These are phyloP conservation scores for Saturnispora ahearnii DNA, from an alignment of 805 yeast genomes.

Conservation along the genomic window DNA sequence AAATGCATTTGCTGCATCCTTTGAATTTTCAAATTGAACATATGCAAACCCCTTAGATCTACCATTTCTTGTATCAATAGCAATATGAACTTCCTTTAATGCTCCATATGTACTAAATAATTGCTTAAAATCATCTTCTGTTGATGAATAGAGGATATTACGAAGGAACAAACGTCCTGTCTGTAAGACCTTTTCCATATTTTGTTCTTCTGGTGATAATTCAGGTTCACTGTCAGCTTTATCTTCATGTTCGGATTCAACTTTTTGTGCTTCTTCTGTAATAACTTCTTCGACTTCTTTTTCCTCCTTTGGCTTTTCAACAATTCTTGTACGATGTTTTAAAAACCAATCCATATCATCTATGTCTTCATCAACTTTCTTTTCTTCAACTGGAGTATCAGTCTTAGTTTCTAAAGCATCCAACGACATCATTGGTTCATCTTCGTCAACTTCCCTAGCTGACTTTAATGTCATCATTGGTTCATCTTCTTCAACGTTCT, in stretches of 20 bases:
- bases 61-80: constrained; percentile 84
- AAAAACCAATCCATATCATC: constrained; percentile 86
- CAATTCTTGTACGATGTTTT: constrained; percentile 63
- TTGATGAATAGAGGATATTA: constrained; percentile 70
- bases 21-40: constrained; percentile 56
- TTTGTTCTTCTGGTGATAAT: constrained; percentile 36
- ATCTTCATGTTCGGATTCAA: not conserved
- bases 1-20: constrained; percentile 72
- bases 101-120: constrained; percentile 63
- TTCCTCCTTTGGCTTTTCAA: constrained; percentile 25
- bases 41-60: constrained; percentile 91
- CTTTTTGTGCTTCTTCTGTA: not conserved
- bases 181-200: constrained; percentile 41
- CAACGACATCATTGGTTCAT: constrained; percentile 38
- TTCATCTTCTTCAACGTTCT: constrained; percentile 32
- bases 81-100: constrained; percentile 84
- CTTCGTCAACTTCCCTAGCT: constrained; percentile 46
- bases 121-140: constrained; percentile 65
- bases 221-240: constrained; percentile 8
- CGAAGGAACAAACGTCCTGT: constrained; percentile 85
- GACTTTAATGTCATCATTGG: constrained; percentile 4
- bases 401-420: constrained; percentile 17
- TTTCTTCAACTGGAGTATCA: constrained; percentile 12
- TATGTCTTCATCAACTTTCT: constrained; percentile 32
- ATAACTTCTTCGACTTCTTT: not conserved